Base-by-base conservation (phyloP, 805 yeast species). In the Yamadazyma scolyti region DNA sequence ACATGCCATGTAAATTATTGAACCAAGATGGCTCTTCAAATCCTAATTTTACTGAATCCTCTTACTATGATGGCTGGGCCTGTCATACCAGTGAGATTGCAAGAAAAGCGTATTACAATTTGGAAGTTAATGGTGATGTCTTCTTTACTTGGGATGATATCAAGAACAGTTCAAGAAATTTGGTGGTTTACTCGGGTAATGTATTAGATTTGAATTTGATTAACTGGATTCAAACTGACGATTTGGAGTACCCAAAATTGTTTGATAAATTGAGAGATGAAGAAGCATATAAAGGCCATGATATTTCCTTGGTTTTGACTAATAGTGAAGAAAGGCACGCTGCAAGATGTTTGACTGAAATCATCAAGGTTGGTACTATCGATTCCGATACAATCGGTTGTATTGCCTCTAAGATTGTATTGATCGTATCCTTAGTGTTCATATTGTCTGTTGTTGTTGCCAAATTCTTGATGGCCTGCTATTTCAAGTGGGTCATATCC, bases 341-440 rank as follows among this genome's bases (percentile, higher is more conserved):
- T 4, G 95, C 93, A 5, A 75, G 79, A 47, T 93, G 98, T 56
- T 63, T 93, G 33, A 65, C 81, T 8, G 97, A 93, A 56, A 83
- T 87, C 32, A 68, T 84, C 30, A 86, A 82, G 57, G 95, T 90
- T 10, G 98, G 98, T 14, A 79, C 77, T 28, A 75, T 93, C 24
- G 97, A 93, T 52, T 77, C 89, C 2, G 85, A 84, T 22, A 79
- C 95, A 5, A 77, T 93, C 48, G 98, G 98, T 5, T 93, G 98
- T 61, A 79, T 93, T 50, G 95, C 96, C 0, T 87, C 97, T 0
- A 65, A 78, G 33, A 78, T 89, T 23, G 96, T 93, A 1, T 71
- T 93, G 38, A 76, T 77, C 46, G 72, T 82, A 5, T 84, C 97
- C 1, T 70, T 93, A 48, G 80, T 83, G 7, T 87, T 93, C 52